Evolutionary conservation across 768 basidiomycete species (phyloP).

Genomic region (Rhodotorula kratochvilovae): DNA sequence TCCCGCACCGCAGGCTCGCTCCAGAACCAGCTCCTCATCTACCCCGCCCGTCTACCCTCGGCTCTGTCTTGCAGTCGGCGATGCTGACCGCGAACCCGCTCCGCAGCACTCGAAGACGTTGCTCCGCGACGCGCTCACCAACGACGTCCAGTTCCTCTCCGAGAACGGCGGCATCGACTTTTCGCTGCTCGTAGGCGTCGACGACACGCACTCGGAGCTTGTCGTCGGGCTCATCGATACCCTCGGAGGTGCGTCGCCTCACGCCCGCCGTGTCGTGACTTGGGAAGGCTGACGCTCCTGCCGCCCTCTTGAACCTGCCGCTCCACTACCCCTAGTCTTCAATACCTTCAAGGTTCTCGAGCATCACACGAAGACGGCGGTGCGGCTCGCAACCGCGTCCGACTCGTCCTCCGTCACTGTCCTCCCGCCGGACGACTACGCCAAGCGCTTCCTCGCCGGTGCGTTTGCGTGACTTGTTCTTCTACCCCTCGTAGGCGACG

Average conservation of each 20-base stretch:
- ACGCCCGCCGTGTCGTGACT: neutral
- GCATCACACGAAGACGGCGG: constrained; percentile 21
- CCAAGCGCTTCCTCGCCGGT: constrained; percentile 17
- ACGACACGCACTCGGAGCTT: constrained; percentile 46
- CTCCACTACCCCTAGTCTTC: constrained; percentile 13
- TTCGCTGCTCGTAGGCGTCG: constrained; percentile 86
- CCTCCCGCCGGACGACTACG: constrained; percentile 26
- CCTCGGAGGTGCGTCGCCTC: neutral
- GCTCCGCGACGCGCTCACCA: constrained; percentile 78
- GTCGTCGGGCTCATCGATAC: constrained; percentile 35
- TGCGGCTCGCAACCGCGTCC: constrained; percentile 5
- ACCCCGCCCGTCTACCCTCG: constrained; percentile 3
- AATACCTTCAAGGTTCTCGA: constrained; percentile 29
- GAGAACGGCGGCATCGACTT: constrained; percentile 97
- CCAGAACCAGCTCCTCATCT: constrained; percentile 27
- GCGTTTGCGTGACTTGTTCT: neutral
- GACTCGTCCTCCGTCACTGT: constrained; percentile 24
- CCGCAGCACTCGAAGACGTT: constrained; percentile 92
- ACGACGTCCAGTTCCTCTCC: constrained; percentile 86
- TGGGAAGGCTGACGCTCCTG: neutral
- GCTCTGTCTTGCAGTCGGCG: neutral
- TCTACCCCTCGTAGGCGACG: neutral
- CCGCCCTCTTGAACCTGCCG: neutral
- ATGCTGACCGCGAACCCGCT: constrained; percentile 68
- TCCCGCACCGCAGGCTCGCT: constrained; percentile 3